These are phyloP conservation scores for Verticillium tricorpus DNA, from an alignment of 2,329 filamentous ascomycete genomes.

Conservation along the genomic window DNA sequence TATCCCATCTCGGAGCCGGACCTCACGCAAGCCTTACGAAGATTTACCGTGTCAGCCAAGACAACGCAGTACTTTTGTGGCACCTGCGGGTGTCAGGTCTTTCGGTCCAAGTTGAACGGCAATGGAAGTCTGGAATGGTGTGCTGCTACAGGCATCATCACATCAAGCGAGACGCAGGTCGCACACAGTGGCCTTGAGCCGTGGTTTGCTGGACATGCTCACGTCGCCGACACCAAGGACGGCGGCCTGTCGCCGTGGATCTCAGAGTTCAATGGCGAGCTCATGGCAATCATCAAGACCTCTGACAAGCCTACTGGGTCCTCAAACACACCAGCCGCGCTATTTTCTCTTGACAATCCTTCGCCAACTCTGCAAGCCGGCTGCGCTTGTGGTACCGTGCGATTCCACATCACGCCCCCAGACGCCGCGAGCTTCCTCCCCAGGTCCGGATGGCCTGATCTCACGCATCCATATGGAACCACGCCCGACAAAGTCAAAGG, in stretches of 20 bases:
- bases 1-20: slow-evolving; percentile 18
- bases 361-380: slow-evolving; percentile 32
- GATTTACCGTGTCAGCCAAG: not conserved
- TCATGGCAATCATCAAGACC: not conserved
- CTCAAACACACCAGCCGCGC: not conserved
- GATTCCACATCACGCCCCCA: slow-evolving; percentile 54
- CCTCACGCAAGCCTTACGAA: slow-evolving; percentile 8
- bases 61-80: slow-evolving; percentile 31
- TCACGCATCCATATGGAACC: slow-evolving; percentile 44
- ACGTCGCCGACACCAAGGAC: slow-evolving; percentile 27
- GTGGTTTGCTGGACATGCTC: slow-evolving; percentile 14
- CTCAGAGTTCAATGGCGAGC: not conserved
- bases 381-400: slow-evolving; percentile 52
- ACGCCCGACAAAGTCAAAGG: slow-evolving; percentile 19
- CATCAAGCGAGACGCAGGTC: slow-evolving; percentile 2
- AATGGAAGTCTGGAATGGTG: slow-evolving; percentile 19
- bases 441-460: slow-evolving; percentile 46
- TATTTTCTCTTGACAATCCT: not conserved
- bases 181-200: not conserved
- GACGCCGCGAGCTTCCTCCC: slow-evolving; percentile 37
- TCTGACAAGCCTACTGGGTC: not conserved
- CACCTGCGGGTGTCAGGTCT: slow-evolving; percentile 37
- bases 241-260: slow-evolving; percentile 30
- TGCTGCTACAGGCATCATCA: slow-evolving; percentile 32
- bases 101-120: slow-evolving; percentile 16